phyloP scores from a whole-genome alignment of 1,284 basidiomycete genomes.

The Rhodotorula sp. region DNA sequence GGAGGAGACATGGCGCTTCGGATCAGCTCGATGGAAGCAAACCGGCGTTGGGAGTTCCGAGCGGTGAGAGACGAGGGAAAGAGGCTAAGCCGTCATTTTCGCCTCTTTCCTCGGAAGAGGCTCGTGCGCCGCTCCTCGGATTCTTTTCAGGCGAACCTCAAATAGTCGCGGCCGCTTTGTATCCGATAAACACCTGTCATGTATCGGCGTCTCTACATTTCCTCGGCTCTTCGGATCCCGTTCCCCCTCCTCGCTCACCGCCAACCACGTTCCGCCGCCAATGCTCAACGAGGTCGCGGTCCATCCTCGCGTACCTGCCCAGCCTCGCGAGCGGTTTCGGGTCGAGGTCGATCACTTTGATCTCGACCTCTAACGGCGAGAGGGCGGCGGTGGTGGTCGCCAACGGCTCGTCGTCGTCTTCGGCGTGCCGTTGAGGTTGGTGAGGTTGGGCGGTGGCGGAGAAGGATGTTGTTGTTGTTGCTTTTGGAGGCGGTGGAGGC shows the following conservation, averaged over 20 bases:
- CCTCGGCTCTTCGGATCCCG: too few relatives aligned
- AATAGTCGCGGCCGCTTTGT: too few relatives aligned
- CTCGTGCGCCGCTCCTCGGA: too few relatives aligned
- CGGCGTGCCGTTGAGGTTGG: background rate
- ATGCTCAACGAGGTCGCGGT: conserved; percentile 62
- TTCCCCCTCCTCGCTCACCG: background rate
- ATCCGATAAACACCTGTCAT: too few relatives aligned
- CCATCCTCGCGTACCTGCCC: conserved; percentile 68
- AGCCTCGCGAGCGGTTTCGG: conserved; percentile 70
- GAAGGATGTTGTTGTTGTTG: background rate
- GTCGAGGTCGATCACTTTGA: conserved; percentile 82
- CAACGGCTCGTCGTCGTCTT: background rate
- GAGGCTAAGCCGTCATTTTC: too few relatives aligned
- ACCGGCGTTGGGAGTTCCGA: too few relatives aligned
- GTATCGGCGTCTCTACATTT: too few relatives aligned
- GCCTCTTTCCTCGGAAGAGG: too few relatives aligned
- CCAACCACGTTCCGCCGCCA: conserved; percentile 22
- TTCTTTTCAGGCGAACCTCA: too few relatives aligned
- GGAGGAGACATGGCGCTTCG: too few relatives aligned
- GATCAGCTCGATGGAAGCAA: too few relatives aligned
- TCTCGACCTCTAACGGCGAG: conserved; percentile 41
- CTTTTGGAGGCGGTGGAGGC: background rate
- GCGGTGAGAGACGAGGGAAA: too few relatives aligned
- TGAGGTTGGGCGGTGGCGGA: background rate
- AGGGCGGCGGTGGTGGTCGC: background rate